phyloP scores from a whole-genome alignment of 2,329 filamentous ascomycete species.

The Trichocomaceae sp. region DNA sequence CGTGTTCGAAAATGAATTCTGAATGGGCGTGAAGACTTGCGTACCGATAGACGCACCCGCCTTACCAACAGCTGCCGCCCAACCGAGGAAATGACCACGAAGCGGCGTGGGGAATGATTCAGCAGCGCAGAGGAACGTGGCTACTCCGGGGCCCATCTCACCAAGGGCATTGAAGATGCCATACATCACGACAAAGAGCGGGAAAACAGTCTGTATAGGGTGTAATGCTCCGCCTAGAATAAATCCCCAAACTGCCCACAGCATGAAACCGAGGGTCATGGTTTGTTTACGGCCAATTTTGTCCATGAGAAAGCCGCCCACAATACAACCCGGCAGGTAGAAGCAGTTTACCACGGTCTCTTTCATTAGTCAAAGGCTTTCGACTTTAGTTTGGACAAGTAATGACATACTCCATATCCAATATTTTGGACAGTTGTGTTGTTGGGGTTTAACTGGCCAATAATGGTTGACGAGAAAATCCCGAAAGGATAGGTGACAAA shows the following conservation, averaged over 20 bases:
- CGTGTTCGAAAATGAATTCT: slow-evolving; percentile 34
- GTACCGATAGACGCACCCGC: slow-evolving; percentile 48
- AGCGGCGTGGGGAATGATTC: slow-evolving; percentile 48
- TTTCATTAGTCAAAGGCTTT: neutral
- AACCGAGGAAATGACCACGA: slow-evolving; percentile 45
- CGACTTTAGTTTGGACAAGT: neutral
- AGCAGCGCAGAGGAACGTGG: slow-evolving; percentile 32
- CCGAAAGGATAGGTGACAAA: slow-evolving; percentile 52
- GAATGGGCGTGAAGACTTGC: slow-evolving; percentile 47
- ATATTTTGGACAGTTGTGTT: slow-evolving; percentile 37
- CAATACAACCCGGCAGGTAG: slow-evolving; percentile 44
- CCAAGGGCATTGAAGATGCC: slow-evolving; percentile 46
- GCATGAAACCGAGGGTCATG: slow-evolving; percentile 45
- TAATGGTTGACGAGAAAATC: slow-evolving; percentile 50
- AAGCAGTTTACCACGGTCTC: slow-evolving; percentile 46
- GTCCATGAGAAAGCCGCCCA: slow-evolving; percentile 45
- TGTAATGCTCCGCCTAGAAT: slow-evolving; percentile 45
- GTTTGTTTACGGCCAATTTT: slow-evolving; percentile 46
- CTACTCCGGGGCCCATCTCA: slow-evolving; percentile 47
- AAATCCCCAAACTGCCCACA: slow-evolving; percentile 44
- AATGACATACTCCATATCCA: slow-evolving; percentile 34
- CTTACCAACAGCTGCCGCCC: slow-evolving; percentile 45
- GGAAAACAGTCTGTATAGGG: slow-evolving; percentile 42
- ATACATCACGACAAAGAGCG: slow-evolving; percentile 48
- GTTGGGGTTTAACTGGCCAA: slow-evolving; percentile 38